These are phyloP conservation scores for Populus pruinosa DNA, from an alignment of 345 rosid species.

Conservation along the genomic window DNA sequence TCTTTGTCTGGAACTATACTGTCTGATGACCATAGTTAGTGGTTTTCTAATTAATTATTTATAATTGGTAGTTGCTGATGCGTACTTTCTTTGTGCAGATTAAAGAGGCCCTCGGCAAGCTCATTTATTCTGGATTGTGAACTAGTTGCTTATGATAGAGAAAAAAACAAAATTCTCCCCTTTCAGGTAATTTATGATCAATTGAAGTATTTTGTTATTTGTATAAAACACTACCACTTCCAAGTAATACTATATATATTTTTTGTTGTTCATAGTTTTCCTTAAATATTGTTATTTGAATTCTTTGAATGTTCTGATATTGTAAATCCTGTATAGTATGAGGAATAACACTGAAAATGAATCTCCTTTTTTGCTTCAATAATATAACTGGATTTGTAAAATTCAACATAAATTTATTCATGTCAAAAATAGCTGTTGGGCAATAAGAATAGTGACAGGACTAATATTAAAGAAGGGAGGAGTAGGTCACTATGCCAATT, in stretches of 20 bases:
- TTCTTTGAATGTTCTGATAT: not conserved
- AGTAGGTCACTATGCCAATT: not conserved
- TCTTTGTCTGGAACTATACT: not conserved
- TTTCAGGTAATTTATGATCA: slow-evolving; percentile 63
- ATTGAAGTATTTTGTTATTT: not conserved
- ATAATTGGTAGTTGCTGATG: slow-evolving; percentile 13
- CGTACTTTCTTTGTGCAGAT: slow-evolving; percentile 41
- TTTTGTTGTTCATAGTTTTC: not conserved
- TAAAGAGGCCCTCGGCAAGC: slow-evolving; percentile 61
- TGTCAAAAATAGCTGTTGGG: not conserved
- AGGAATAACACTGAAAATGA: not conserved
- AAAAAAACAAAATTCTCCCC: slow-evolving; percentile 70
- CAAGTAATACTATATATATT: not conserved
- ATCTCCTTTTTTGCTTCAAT: not conserved
- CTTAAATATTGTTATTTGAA: too few relatives aligned
- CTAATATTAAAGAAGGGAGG: not conserved
- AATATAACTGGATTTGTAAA: not conserved
- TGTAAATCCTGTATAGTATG: not conserved
- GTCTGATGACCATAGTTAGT: not conserved
- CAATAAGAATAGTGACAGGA: not conserved
- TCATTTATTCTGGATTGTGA: slow-evolving; percentile 93
- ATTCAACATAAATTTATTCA: not conserved
- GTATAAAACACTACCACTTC: not conserved
- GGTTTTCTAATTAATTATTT: not conserved
- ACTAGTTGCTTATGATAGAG: slow-evolving; percentile 84